Evolutionary conservation across 2,329 filamentous ascomycete genomes (phyloP), one percentile per base, ranked within the genome.

Genomic region (Diaporthe caulivora): DNA sequence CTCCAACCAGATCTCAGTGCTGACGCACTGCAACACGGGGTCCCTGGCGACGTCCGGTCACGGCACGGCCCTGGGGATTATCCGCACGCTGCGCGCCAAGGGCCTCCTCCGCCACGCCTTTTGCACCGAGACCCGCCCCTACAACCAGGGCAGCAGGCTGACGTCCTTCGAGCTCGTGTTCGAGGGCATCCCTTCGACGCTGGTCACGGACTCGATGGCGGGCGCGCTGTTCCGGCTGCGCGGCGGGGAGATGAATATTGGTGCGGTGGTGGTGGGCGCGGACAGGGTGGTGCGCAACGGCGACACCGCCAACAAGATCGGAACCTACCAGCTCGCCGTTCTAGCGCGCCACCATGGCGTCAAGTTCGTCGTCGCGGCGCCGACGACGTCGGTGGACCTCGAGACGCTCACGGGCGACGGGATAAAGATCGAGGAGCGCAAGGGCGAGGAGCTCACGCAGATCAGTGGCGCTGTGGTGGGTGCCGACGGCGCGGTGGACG

Each of bases 21-120:
- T 99, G 77, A 99, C 97, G 15, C 97, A 99, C 84, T 99, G 97
- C 87, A 99, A 99, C 83, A 99, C 97, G 29, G 97, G 97, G 37
- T 98, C 96, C 26, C 91, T 99, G 44, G 97, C 97, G 34, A 99
- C 97, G 1, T 97, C 97, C 21, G 97, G 97, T n/a, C 97, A 98
- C 81, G 97, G 97, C 68, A 99, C 97, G 15, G 97, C 97, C 0
- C 87, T 99, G 3, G 97, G 97, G 29, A 97, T 99, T 67, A 95
- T 99, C 78, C 94, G 97, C 72, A 94, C 94, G 6, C 87, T 99
- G 7, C 90, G 94, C 79, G 84, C 89, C 17, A 87, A 87, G 72
- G 86, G 88, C 7, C 86, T 90, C 9, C 88, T 99, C 31, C 88
- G 91, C 75, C 95, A 95, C 80, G 96, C 95, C 51, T 99, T 95